Base-by-base conservation (phyloP, 306 rosid genomes). In the Astragalus glycyphyllos region DNA sequence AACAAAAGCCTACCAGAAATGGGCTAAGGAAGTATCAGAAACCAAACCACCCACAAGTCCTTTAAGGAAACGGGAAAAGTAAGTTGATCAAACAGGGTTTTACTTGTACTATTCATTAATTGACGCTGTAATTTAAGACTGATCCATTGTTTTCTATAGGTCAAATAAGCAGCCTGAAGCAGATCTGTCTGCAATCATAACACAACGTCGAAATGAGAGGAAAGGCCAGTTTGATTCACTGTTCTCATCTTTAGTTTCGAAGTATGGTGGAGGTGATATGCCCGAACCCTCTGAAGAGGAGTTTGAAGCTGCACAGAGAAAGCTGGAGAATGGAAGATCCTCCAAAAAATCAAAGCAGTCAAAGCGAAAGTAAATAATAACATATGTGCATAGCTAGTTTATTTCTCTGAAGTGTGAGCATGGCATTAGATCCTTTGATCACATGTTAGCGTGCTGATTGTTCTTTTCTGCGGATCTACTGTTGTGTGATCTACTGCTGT, bases 241-340 rank as follows among this genome's bases (percentile, higher is more conserved):
- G 96, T 88, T 90, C 80, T 83, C 96, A 6, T 82, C 92, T 62
- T 71, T 92, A 42, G 84, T 82, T 65, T 86, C 97, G 4, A 92
- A 85, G 75, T 90, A 86, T 50, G 92, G 96, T n/a, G 89, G 96
- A 12, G 62, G 54, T 50, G 76, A 73, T 68, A 41, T 74, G 68
- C 78, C 87, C 3, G 96, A 90, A 66, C 96, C 98, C 29, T 85
- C 96, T 1, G 98, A 90, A 58, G 96, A 88, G 67, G 96, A 92
- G 69, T 92, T 90, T 14, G 83, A 86, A 79, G 98, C 96, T 79
- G 76, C 84, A 15, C 87, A 81, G 89, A 83, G 77, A 80, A 88
- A 84, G 82, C 75, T 92, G 42, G 97, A 90, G 69, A 75, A 81
- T 11, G 83, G 86, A 65, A 82, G 84, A 68, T 54, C 85, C 62